A percentile compares a stretch with the other conserved stretches of the same genome.
Conservation (phyloP, 257 asterid species). For the Solanum habrochaites region DNA sequence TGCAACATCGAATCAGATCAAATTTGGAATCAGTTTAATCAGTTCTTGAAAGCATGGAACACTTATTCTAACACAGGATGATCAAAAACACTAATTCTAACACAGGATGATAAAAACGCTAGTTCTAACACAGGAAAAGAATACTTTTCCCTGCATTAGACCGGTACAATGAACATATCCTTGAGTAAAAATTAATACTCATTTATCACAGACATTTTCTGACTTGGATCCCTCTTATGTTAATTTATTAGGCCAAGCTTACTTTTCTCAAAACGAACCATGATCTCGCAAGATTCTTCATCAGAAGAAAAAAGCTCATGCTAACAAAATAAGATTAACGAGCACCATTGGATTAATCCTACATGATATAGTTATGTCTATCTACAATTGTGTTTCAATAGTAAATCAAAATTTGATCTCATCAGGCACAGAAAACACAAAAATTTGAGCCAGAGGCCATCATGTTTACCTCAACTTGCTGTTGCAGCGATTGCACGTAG, state of each 20-base stretch:
- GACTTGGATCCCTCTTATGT: background rate
- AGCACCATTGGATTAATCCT: background rate
- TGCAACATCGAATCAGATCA: slow-evolving; percentile 17
- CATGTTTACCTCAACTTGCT: slow-evolving; percentile 79
- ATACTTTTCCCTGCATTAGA: background rate
- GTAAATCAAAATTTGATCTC: background rate
- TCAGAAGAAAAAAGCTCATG: background rate
- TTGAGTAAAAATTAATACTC: background rate
- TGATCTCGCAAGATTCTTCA: background rate
- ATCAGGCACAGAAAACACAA: background rate
- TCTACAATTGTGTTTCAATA: background rate
- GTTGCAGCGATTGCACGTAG: slow-evolving; percentile 90
- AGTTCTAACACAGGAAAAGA: background rate
- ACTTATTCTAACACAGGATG: background rate
- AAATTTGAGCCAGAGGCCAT: background rate
- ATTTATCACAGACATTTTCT: background rate
- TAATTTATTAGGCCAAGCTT: background rate
- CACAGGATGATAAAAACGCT: background rate
- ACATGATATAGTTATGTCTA: background rate
- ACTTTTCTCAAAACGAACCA: background rate
- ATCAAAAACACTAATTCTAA: background rate
- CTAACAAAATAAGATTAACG: background rate
- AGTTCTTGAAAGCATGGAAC: background rate
- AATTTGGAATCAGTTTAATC: background rate
- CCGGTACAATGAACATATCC: background rate